Base-by-base conservation (phyloP, 768 basidiomycete genomes). In the Agrocybe pediades region DNA sequence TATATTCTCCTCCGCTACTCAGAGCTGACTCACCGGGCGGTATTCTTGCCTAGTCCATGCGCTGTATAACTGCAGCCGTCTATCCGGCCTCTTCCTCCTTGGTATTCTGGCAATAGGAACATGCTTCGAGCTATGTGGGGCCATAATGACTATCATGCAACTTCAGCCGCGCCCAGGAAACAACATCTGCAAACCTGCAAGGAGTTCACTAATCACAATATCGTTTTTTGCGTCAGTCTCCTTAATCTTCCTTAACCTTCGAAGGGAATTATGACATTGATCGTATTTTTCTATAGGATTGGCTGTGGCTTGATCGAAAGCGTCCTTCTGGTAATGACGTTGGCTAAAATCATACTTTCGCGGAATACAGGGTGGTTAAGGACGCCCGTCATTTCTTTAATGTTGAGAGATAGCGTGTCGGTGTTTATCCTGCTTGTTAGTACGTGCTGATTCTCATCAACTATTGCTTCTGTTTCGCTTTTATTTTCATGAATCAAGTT, bases 341-440 rank as follows among this genome's bases (percentile, higher is more conserved):
- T 58, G 7, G 27, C 26, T 11, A 54, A 44, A 41, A 36, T 54
- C 16, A 11, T 48, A 7, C 9, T 47, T 11, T 16, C 45, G 29
- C 49, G 30, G 2, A 46, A 41, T n/a, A n/a, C 49, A 17, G 45
- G 41, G n/a, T 46, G 42, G 44, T n/a, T 51, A 21, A 46, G 46
- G 44, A 54, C 53, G 25, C 57, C 57, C n/a, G 41, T 58, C 4
- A 53, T 58, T 16, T 54, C 57, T 6, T 41, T 55, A 3, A 49
- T 59, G 53, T 46, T 59, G 13, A 45, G 58, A 6, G 58, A 59
- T 21, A 51, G 58, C 11, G 13, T 59, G n/a, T 40, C 25, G n/a
- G 46, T 49, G 7, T 59, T 55, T 40, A 17, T 55, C 6, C 20
- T 55, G 8, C 19, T 59, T 11, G 17, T 20, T n/a, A 27, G 57